Conservation (phyloP, 768 basidiomycete species). For the Russula earlei region DNA sequence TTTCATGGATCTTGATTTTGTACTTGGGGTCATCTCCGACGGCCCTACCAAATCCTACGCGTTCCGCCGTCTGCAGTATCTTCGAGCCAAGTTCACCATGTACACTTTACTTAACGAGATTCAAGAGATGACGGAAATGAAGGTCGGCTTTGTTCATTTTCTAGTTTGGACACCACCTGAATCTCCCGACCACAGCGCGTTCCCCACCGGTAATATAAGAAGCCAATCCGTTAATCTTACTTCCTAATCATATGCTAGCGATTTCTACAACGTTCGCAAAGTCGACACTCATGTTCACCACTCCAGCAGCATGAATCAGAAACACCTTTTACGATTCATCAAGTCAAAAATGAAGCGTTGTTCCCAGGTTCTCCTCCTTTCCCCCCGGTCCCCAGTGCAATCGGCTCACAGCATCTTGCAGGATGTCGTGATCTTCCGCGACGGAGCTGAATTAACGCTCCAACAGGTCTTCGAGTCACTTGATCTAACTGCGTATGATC, state of each 20-base stretch:
- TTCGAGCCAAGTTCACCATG: slow-evolving; percentile 90
- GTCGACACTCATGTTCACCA: slow-evolving; percentile 99
- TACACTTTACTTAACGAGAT: slow-evolving; percentile 87
- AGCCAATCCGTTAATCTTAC: background rate
- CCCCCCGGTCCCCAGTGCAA: background rate
- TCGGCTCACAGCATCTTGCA: slow-evolving; percentile 26
- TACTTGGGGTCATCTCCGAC: slow-evolving; percentile 84
- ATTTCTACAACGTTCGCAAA: slow-evolving; percentile 97
- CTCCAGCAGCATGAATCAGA: slow-evolving; percentile 99
- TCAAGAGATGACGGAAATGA: slow-evolving; percentile 93
- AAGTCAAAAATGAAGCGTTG: slow-evolving; percentile 95
- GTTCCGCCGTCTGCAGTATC: slow-evolving; percentile 81
- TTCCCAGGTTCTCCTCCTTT: slow-evolving; percentile 41
- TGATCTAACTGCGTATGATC: slow-evolving; percentile 90
- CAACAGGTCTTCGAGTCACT: slow-evolving; percentile 94
- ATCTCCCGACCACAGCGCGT: slow-evolving; percentile 45
- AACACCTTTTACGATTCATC: slow-evolving; percentile 95
- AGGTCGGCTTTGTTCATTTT: slow-evolving; percentile 52
- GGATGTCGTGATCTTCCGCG: slow-evolving; percentile 95
- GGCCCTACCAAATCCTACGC: slow-evolving; percentile 97
- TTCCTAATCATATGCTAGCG: slow-evolving; percentile 39
- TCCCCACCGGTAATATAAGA: slow-evolving; percentile 56
- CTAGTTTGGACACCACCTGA: background rate
- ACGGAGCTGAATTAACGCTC: slow-evolving; percentile 80
- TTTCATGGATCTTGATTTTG: slow-evolving; percentile 89